These are phyloP conservation scores for Solanum megistacrolobum DNA, from an alignment of 257 asterid species.

Conservation along the genomic window DNA sequence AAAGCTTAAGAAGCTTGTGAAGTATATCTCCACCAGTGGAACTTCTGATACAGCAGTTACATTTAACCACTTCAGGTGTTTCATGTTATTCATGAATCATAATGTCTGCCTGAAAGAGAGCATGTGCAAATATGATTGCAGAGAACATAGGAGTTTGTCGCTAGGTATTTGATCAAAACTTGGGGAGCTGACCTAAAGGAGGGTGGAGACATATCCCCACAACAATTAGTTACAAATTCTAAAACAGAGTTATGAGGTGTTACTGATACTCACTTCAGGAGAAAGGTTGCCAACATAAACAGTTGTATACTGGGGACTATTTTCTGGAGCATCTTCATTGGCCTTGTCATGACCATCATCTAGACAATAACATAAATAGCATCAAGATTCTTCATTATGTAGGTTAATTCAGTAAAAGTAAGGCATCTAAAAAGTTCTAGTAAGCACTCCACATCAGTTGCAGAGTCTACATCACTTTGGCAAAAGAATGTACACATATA, in stretches of 20 bases:
- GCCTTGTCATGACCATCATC: constrained; percentile 57
- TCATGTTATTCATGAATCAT: not conserved
- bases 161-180: not conserved
- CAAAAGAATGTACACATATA: not conserved
- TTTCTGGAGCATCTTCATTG: constrained; percentile 71
- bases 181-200: not conserved
- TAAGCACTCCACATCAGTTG: not conserved
- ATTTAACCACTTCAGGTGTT: not conserved
- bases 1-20: not conserved
- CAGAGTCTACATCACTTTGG: not conserved
- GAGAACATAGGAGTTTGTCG: not conserved
- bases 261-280: constrained; percentile 50
- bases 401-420: not conserved
- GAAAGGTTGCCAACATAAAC: constrained; percentile 86
- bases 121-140: not conserved
- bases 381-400: not conserved
- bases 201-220: not conserved
- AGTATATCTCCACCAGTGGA: not conserved
- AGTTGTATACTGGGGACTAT: constrained; percentile 69
- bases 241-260: not conserved
- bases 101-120: not conserved
- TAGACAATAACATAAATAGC: constrained; percentile 15
- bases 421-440: not conserved
- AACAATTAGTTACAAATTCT: not conserved
- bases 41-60: not conserved